Conservation (phyloP, 2,329 filamentous ascomycete genomes). For the Bipolaris cookei region DNA sequence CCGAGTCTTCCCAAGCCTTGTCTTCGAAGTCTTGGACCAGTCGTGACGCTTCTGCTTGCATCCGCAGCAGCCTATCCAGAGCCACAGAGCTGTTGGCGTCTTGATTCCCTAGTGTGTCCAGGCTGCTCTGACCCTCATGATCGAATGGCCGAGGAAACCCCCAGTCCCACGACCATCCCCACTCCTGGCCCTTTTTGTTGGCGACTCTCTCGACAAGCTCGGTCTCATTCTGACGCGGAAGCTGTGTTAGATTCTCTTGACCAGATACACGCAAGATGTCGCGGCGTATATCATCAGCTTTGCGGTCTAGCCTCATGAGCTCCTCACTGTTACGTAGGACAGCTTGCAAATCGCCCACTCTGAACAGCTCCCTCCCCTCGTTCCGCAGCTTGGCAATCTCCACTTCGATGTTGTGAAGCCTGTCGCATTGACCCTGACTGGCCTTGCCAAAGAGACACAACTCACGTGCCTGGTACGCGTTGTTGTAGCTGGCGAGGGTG, state of each 20-base stretch:
- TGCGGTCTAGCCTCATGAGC: conserved; percentile 33
- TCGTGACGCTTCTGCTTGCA: conserved; percentile 16
- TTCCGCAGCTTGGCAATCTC: conserved; percentile 29
- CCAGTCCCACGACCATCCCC: conserved; percentile 47
- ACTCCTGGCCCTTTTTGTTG: conserved; percentile 42
- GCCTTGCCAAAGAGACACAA: conserved; percentile 44
- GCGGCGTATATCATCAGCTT: conserved; percentile 35
- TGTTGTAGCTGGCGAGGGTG: conserved; percentile 41
- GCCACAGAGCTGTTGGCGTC: neutral
- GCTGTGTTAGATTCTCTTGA: neutral
- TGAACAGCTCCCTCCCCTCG: conserved; percentile 36
- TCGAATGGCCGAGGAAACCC: conserved; percentile 40
- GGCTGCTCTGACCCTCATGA: conserved; percentile 7
- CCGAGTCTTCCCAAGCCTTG: conserved; percentile 12
- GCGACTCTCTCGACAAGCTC: conserved; percentile 37
- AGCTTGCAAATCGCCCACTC: conserved; percentile 34
- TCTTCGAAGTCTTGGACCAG: conserved; percentile 14
- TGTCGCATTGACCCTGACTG: conserved; percentile 34
- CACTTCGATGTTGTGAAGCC: conserved; percentile 32
- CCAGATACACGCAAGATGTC: conserved; percentile 28
- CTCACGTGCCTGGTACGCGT: conserved; percentile 38
- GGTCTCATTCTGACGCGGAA: conserved; percentile 13
- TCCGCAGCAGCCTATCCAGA: conserved; percentile 5
- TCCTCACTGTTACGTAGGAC: conserved; percentile 44
- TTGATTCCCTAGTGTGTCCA: conserved; percentile 7